phyloP scores from a whole-genome alignment of 2,329 filamentous ascomycete genomes.

The Claviceps pazoutovae region DNA sequence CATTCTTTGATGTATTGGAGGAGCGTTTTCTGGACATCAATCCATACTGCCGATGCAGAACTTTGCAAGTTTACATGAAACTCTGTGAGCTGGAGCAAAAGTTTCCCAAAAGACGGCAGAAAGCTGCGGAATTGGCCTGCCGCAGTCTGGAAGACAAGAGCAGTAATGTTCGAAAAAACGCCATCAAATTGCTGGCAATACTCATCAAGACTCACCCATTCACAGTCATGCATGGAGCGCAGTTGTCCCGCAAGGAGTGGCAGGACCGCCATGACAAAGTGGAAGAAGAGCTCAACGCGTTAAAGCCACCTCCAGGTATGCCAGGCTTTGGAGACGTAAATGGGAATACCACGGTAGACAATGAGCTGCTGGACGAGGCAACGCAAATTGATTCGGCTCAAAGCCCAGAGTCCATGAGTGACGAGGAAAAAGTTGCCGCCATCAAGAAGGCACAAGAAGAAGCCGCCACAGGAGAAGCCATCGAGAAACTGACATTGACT shows the following conservation, averaged over 20 bases:
- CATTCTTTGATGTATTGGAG: slow-evolving; percentile 92
- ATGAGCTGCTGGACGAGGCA: slow-evolving; percentile 70
- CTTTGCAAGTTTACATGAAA: slow-evolving; percentile 85
- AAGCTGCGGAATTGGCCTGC: slow-evolving; percentile 72
- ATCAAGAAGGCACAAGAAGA: slow-evolving; percentile 73
- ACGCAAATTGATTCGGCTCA: slow-evolving; percentile 63
- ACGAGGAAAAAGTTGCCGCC: slow-evolving; percentile 61
- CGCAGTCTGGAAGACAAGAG: slow-evolving; percentile 94
- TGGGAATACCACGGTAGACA: slow-evolving; percentile 58
- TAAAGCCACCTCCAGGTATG: slow-evolving; percentile 71
- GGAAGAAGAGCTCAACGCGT: slow-evolving; percentile 63
- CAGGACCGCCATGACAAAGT: slow-evolving; percentile 66
- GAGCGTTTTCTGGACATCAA: slow-evolving; percentile 94
- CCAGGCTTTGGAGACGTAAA: slow-evolving; percentile 42
- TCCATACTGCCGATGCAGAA: slow-evolving; percentile 83
- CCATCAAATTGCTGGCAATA: slow-evolving; percentile 79
- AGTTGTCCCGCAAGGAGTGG: slow-evolving; percentile 79
- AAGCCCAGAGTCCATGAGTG: slow-evolving; percentile 55
- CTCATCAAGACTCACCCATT: slow-evolving; percentile 93
- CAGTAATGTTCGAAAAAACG: slow-evolving; percentile 89
- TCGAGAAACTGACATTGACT: slow-evolving; percentile 76
- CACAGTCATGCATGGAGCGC: slow-evolving; percentile 76
- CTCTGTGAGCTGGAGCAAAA: slow-evolving; percentile 93
- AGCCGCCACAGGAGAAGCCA: slow-evolving; percentile 74
- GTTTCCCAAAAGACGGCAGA: slow-evolving; percentile 82